These are phyloP conservation scores for Globisporangium polare DNA, from an alignment of 352 stramenopile genomes.

Conservation along the genomic window DNA sequence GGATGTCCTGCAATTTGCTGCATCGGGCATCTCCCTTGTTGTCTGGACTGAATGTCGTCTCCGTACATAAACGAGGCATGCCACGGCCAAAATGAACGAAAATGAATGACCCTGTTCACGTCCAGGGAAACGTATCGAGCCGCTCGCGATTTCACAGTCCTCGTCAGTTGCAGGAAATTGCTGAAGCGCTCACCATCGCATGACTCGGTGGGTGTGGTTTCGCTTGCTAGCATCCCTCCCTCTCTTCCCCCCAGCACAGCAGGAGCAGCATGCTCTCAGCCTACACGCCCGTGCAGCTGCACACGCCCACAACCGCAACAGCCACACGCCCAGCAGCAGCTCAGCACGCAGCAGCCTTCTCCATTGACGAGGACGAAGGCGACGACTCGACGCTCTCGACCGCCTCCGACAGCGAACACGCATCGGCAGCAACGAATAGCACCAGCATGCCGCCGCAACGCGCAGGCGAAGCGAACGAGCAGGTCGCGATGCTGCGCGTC, in stretches of 20 bases:
- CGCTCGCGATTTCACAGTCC: not conserved
- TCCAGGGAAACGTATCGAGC: not conserved
- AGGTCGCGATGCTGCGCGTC: not conserved
- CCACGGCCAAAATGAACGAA: too few relatives aligned
- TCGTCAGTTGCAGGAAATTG: not conserved
- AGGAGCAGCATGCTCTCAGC: not conserved
- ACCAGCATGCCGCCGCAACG: not conserved
- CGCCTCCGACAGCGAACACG: conserved; percentile 9
- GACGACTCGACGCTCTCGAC: not conserved
- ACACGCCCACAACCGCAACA: conserved; percentile 3
- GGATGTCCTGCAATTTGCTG: too few relatives aligned
- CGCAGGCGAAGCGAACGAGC: not conserved
- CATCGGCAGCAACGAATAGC: not conserved
- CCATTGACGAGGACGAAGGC: not conserved
- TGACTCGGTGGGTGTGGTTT: not conserved
- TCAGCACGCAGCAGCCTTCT: not conserved
- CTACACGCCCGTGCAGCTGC: conserved; percentile 10
- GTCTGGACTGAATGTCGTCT: too few relatives aligned
- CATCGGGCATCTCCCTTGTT: not conserved
- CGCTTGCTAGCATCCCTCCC: not conserved
- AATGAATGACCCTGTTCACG: too few relatives aligned
- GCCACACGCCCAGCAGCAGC: not conserved
- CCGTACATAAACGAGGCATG: too few relatives aligned
- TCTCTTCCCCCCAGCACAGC: not conserved
- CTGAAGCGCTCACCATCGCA: not conserved